phyloP scores from a whole-genome alignment of 2,329 filamentous ascomycete genomes.

The Paecilomyces fulvus region DNA sequence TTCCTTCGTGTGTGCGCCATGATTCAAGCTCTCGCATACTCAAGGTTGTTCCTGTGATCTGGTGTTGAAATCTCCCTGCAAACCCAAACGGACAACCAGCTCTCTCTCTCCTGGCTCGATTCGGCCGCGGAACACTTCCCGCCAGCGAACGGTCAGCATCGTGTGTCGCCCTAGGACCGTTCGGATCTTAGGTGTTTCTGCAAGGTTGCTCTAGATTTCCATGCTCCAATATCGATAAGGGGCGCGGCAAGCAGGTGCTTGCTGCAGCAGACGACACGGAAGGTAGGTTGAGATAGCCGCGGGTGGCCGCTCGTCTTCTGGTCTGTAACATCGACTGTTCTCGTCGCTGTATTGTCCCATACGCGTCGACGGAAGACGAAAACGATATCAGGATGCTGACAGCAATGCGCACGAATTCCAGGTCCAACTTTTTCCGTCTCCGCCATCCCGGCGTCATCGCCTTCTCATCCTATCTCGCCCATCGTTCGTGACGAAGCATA shows the following conservation, averaged over 20 bases:
- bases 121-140: not conserved
- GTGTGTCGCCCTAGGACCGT: not conserved
- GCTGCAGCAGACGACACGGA: conserved; percentile 40
- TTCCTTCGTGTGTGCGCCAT: conserved; percentile 23
- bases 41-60: conserved; percentile 21
- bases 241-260: conserved; percentile 41
- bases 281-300: conserved; percentile 23
- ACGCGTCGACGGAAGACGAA: not conserved
- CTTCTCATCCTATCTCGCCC: conserved; percentile 18
- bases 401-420: conserved; percentile 11
- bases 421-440: conserved; percentile 30
- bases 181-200: conserved; percentile 3
- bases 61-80: conserved; percentile 5
- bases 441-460: conserved; percentile 29
- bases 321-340: not conserved
- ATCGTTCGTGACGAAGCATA: conserved; percentile 21
- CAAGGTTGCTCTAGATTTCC: conserved; percentile 29
- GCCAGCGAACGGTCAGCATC: conserved; percentile 2
- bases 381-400: not conserved
- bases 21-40: conserved; percentile 20
- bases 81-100: not conserved
- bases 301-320: not conserved
- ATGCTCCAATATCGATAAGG: conserved; percentile 39
- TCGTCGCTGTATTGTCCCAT: not conserved
- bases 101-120: conserved; percentile 5